A percentile compares a stretch with the other conserved stretches of the same genome.
Conservation (phyloP, 768 basidiomycete species). For the Mycena belliarum region DNA sequence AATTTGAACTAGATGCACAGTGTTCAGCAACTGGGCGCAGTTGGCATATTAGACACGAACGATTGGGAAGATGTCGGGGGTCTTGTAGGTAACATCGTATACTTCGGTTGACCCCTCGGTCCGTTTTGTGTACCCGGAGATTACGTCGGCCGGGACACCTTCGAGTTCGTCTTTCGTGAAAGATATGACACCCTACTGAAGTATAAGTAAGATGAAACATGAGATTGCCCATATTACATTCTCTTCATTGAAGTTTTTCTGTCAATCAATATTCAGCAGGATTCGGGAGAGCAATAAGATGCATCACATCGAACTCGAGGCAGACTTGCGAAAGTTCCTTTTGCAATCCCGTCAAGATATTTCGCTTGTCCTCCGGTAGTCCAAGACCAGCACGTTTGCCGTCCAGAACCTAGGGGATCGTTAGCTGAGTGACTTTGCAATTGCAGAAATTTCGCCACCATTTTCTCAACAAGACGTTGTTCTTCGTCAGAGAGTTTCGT, state of each 20-base stretch:
- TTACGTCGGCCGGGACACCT: slow-evolving; percentile 77
- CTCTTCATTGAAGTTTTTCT: slow-evolving; percentile 93
- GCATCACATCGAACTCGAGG: slow-evolving; percentile 73
- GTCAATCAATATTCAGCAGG: neutral
- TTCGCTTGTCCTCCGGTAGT: slow-evolving; percentile 63
- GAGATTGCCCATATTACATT: slow-evolving; percentile 42
- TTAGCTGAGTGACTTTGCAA: neutral
- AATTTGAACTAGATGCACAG: slow-evolving; percentile 65
- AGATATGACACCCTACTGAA: slow-evolving; percentile 52
- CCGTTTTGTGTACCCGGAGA: slow-evolving; percentile 74
- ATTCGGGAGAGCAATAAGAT: neutral
- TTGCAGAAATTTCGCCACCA: slow-evolving; percentile 37
- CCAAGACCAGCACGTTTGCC: slow-evolving; percentile 79
- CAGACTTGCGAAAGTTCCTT: slow-evolving; percentile 77
- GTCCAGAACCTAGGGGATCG: slow-evolving; percentile 54
- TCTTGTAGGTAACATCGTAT: slow-evolving; percentile 79
- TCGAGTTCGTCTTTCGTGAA: slow-evolving; percentile 76
- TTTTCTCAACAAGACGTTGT: slow-evolving; percentile 76
- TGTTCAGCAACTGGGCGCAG: neutral
- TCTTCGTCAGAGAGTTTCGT: slow-evolving; percentile 67
- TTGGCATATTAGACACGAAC: slow-evolving; percentile 38
- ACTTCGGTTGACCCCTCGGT: slow-evolving; percentile 57
- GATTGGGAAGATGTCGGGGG: slow-evolving; percentile 78
- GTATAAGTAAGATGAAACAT: neutral
- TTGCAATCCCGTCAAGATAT: slow-evolving; percentile 58